Percentiles rank a stretch among this genome's conserved stretches.
Evolutionary conservation across 106 monocot species (phyloP).

Genomic region (Platanthera guangdongensis): DNA sequence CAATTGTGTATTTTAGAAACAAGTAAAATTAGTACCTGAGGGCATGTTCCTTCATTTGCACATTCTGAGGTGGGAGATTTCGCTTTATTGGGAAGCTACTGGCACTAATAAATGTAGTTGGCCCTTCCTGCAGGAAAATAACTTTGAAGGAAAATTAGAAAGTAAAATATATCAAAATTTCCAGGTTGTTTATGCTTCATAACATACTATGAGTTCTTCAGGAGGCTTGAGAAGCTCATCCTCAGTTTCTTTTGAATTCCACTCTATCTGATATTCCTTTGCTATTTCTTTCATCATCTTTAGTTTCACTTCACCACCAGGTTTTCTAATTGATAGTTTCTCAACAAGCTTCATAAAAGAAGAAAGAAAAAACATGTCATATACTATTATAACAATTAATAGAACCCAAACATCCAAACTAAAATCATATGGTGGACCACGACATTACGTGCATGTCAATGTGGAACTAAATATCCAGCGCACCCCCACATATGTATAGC

Average conservation of each 20-base stretch:
- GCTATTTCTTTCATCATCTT: conserved; percentile 94
- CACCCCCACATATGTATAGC: no score
- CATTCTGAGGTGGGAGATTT: conserved; percentile 6
- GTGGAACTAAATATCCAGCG: no score
- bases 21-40: conserved; percentile 14
- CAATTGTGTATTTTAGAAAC: no score
- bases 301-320: conserved; percentile 67
- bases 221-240: conserved; percentile 80
- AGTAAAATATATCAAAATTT: conserved; percentile 3
- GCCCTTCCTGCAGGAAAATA: conserved; percentile 42
- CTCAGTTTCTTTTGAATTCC: conserved; percentile 72
- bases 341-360: conserved; percentile 56
- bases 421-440: no score
- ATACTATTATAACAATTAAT: no score
- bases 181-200: not conserved
- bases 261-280: conserved; percentile 68
- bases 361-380: not conserved
- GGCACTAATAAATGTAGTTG: conserved; percentile 47
- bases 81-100: conserved; percentile 48
- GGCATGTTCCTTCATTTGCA: conserved; percentile 10
- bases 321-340: conserved; percentile 77
- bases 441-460: no score
- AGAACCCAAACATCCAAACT: no score
- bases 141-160: not conserved
- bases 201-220: conserved; percentile 50